These are phyloP conservation scores for Solanum boliviense DNA, from an alignment of 257 asterid genomes.

Conservation along the genomic window DNA sequence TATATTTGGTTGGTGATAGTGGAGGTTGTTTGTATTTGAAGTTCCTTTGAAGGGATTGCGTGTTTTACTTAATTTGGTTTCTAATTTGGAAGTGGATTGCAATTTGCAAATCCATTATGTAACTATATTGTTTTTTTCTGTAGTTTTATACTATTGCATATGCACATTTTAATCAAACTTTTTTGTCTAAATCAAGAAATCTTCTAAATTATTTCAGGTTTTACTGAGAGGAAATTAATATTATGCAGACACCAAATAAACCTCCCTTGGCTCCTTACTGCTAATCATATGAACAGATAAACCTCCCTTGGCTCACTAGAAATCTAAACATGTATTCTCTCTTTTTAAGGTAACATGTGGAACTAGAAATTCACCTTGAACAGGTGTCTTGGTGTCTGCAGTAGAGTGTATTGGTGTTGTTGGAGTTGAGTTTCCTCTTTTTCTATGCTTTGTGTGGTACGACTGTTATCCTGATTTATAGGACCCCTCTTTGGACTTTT, in stretches of 20 bases:
- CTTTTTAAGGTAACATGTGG: too few species aligned
- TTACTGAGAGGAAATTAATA: conserved; percentile 9
- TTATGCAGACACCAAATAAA: conserved; percentile 67
- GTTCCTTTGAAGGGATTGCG: conserved; percentile 64
- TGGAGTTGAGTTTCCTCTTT: too few species aligned
- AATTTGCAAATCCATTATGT: conserved; percentile 12
- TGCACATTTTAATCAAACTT: neutral
- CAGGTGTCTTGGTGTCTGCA: too few species aligned
- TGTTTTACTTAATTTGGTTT: conserved; percentile 22
- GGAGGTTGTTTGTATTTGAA: conserved; percentile 68
- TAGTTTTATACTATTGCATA: conserved; percentile 4
- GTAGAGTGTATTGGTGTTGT: too few species aligned
- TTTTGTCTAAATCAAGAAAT: conserved; percentile 17
- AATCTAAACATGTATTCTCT: neutral
- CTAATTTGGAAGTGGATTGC: conserved; percentile 21
- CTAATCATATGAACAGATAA: neutral
- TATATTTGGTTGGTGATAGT: conserved; percentile 64
- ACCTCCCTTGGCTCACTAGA: neutral
- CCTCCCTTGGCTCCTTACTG: too few species aligned
- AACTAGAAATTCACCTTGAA: too few species aligned
- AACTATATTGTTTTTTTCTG: conserved; percentile 1
- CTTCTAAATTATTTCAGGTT: conserved; percentile 39
- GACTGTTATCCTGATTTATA: too few species aligned
- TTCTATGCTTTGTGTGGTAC: too few species aligned
- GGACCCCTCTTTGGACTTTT: too few species aligned